Evolutionary conservation across 805 yeast species (phyloP), one percentile per base, ranked within the genome.

Genomic region (Candida pseudoglaebosa): DNA sequence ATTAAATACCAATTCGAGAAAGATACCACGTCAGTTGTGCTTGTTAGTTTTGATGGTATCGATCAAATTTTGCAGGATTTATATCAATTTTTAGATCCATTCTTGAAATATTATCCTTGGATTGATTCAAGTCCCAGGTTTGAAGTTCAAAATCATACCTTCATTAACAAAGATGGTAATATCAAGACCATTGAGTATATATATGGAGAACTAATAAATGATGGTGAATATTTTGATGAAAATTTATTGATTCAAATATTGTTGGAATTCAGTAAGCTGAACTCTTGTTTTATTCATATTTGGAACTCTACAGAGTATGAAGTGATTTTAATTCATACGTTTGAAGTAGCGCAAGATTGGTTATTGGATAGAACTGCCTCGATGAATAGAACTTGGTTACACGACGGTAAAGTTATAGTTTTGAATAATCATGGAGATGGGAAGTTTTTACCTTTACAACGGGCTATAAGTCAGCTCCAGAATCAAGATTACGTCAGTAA

Each of bases 241-340:
- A 59, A 70, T 56, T 50, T 80, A 5, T 44, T 77, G 4, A 52
- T 70, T 1, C 53, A 61, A 4, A 36, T 78, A 1, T 48, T 79
- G 4, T 59, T 55, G 41, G 53, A 62, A 3, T 59, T 75, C 37
- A 59, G 73, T 4, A 45, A 24, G 17, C 32, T 41, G 38, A 18
- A 40, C 20, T 59, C 46, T 36, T 70, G 67, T 39, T 75, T 61
- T 48, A 62, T 77, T 4, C 74, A 69, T 28, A 43, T 65, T 2
- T 60, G 64, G 42, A 86, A 80, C 48, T 66, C 70, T 1, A 34
- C 34, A 12, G 82, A 76, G 33, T 77, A 80, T 5, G 87, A 82
- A 41, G 71, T 74, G 33, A 36, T 80, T 7, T 50, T 81, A 32
- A 65, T 74, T 6, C 81, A 77, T 43, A 67, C 73, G 1, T 62